Conservation (phyloP, 1,284 basidiomycete species). For the Cystobasidium slooffiae region DNA sequence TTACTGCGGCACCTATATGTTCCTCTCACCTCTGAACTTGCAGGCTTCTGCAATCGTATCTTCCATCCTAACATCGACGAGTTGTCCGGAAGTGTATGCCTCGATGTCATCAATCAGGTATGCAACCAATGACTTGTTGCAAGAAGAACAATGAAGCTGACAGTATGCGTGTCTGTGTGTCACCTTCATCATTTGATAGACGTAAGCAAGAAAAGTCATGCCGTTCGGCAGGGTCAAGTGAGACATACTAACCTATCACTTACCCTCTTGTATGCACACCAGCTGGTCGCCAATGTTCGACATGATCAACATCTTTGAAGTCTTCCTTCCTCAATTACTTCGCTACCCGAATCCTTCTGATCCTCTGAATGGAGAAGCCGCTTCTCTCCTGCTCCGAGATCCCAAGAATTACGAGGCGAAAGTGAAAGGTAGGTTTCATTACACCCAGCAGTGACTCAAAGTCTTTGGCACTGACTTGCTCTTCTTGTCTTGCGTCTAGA, state of each 20-base stretch:
- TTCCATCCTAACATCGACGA: conserved; percentile 71
- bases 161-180: not conserved
- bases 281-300: conserved; percentile 99
- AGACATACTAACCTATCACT: not conserved
- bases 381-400: conserved; percentile 93
- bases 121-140: not conserved
- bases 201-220: not conserved
- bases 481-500: conserved; percentile 62
- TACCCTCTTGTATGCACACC: not conserved
- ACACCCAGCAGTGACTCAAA: not conserved
- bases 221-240: no score
- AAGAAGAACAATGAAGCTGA: not conserved
- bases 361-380: conserved; percentile 96
- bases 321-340: conserved; percentile 93
- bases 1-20: not conserved
- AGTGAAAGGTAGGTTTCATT: conserved; percentile 71
- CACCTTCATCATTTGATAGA: not conserved
- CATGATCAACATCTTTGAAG: conserved; percentile 99
- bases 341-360: conserved; percentile 98
- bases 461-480: not conserved
- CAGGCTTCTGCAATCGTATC: conserved; percentile 99
- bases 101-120: conserved; percentile 75
- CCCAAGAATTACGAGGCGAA: conserved; percentile 91
- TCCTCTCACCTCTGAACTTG: not conserved
- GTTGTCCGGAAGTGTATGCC: conserved; percentile 71